Evolutionary conservation across 2,329 filamentous ascomycete species (phyloP).

Genomic region (Diaporthe sp.): DNA sequence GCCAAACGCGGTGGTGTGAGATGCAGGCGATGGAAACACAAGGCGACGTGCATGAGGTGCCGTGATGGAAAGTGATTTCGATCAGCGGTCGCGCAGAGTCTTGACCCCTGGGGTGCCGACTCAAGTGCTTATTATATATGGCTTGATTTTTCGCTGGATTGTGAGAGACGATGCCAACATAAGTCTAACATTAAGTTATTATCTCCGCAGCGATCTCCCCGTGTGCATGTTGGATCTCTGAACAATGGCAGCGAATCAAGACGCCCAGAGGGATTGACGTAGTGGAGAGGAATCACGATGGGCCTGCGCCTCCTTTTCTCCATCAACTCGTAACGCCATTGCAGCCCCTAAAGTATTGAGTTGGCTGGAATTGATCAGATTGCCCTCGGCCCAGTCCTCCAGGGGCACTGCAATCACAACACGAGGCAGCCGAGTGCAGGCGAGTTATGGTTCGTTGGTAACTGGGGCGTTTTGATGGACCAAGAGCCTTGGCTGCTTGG

Average conservation of each 20-base stretch:
- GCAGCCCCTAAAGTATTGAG: constrained; percentile 24
- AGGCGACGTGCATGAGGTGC: not conserved
- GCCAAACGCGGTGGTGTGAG: not conserved
- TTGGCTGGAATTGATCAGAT: constrained; percentile 5
- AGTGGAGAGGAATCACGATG: constrained; percentile 20
- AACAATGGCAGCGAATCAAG: not conserved
- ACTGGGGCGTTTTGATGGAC: constrained; percentile 21
- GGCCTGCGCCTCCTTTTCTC: constrained; percentile 31
- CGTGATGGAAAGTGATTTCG: constrained; percentile 12
- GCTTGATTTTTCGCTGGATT: not conserved
- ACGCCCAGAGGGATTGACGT: constrained; percentile 21
- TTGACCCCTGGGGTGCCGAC: not conserved
- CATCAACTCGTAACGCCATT: constrained; percentile 24
- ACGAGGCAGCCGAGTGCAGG: constrained; percentile 24
- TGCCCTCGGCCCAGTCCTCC: constrained; percentile 17
- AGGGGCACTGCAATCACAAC: constrained; percentile 25
- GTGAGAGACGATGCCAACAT: constrained; percentile 11
- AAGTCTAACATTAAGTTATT: constrained; percentile 13
- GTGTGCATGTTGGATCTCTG: not conserved
- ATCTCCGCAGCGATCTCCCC: constrained; percentile 9
- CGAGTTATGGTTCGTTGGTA: constrained; percentile 21
- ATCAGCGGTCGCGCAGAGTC: constrained; percentile 6
- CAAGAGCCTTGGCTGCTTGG: constrained; percentile 33
- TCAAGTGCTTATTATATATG: constrained; percentile 30
- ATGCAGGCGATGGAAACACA: not conserved